These are phyloP conservation scores for Tricharina praecox DNA, from an alignment of 495 filamentous ascomycete species.

Conservation along the genomic window DNA sequence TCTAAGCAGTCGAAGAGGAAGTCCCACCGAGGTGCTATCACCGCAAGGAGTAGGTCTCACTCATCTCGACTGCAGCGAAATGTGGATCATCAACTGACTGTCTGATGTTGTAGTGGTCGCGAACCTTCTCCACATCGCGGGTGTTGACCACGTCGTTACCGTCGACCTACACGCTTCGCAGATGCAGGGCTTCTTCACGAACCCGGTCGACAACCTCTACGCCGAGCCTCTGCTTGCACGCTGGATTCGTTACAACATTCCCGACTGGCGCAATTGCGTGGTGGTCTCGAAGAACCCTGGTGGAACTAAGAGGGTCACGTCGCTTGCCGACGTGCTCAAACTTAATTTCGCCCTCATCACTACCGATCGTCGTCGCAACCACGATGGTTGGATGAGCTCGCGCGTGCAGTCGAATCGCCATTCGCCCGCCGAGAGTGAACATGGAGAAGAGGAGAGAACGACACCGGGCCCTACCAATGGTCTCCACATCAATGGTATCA, in stretches of 20 bases:
- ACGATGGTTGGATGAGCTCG: conserved; percentile 34
- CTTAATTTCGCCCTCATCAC: conserved; percentile 95
- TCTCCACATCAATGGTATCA: conserved; percentile 7
- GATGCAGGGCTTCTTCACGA: conserved; percentile 98
- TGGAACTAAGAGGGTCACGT: conserved; percentile 93
- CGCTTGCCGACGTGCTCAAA: conserved; percentile 85
- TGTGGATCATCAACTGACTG: conserved; percentile 1
- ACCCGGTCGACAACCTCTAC: conserved; percentile 92
- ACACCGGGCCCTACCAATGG: conserved; percentile 2
- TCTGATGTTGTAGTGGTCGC: conserved; percentile 48
- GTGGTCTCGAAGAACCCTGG: conserved; percentile 97
- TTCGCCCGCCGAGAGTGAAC: conserved; percentile 24
- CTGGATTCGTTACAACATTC: conserved; percentile 81
- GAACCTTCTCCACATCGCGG: conserved; percentile 80
- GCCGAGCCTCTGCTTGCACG: conserved; percentile 91
- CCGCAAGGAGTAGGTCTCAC: conserved; percentile 47
- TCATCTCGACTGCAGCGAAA: no score
- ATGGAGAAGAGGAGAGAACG: conserved; percentile 11
- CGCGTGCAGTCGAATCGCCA: conserved; percentile 26
- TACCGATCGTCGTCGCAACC: conserved; percentile 62
- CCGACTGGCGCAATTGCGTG: conserved; percentile 75
- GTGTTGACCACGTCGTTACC: conserved; percentile 92
- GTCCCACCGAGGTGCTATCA: conserved; percentile 88
- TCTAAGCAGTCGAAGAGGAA: conserved; percentile 99
- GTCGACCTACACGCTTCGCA: conserved; percentile 93